Base-by-base conservation (phyloP, 805 yeast species). In the Wickerhamomyces bisporus region DNA sequence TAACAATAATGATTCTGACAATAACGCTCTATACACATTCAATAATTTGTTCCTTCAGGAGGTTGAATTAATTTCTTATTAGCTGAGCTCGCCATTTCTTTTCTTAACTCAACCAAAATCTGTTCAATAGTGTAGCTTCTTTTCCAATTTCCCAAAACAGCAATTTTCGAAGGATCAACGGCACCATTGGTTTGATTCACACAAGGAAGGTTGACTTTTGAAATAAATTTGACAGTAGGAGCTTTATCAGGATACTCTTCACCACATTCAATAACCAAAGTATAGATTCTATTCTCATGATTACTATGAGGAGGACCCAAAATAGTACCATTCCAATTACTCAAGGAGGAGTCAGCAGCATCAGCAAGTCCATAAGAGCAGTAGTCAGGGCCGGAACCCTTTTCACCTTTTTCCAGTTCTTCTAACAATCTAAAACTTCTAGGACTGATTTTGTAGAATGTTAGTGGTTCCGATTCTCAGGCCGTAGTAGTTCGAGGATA, bases 331-430 rank as follows among this genome's bases (percentile, higher is more conserved):
- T 89, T 93, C 99, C 99, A 93, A 53, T 82, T 65, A 10, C 95
- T 84, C 95, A 93, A 86, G 36, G 88, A 69, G 49, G 89, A 86
- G 59, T 93, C 99, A 53, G 86, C 95, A 45, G 83, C 79, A 53
- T 86, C 91, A 18, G 86, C 79, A 33, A 93, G 72, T 0, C 99
- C 99, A 55, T 93, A 87, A 17, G 98, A 91, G 60, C 96, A 89
- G 13, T 95, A 85, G 61, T 93, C 98, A 19, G 97, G 93, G 16
- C 98, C 97, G 34, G 86, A 70, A 16, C 98, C 99, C 61, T 93
- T 93, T 59, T 93, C 99, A 34, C 98, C 98, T 55, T 91, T 91
- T 62, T 94, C 99, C 48, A 93, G 72, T 65, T 93, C 99, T 65
- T 93, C 99, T 45, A 93, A 73, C 25, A 93, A 76, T 58, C 95